Evolutionary conservation across 495 filamentous ascomycete genomes (phyloP), one percentile per base, ranked within the genome.

Genomic region (Staphylotrichum tortipilum): DNA sequence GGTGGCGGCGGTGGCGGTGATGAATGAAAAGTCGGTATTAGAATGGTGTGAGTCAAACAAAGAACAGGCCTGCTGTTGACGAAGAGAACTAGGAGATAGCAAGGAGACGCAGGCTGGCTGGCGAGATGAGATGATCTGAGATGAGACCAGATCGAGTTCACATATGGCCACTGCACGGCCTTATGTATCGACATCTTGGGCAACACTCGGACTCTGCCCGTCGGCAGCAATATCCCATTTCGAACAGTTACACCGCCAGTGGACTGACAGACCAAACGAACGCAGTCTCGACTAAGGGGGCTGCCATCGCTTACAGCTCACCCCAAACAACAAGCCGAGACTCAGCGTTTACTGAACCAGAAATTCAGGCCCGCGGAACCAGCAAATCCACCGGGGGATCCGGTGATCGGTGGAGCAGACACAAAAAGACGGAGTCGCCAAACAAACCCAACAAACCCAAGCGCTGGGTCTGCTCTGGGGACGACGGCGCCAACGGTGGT

Each of bases 61-160:
- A 31, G 37, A 18, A 26, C n/a, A n/a, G n/a, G n/a, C n/a, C n/a
- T n/a, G n/a, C n/a, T n/a, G n/a, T n/a, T n/a, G n/a, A n/a, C n/a
- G n/a, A n/a, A n/a, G n/a, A n/a, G n/a, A n/a, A n/a, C n/a, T n/a
- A 41, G 38, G 35, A 48, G 41, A 48, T 49, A 34, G 35, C 8
- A 17, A 31, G 6, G 34, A 45, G 42, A 55, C n/a, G n/a, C n/a
- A n/a, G n/a, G n/a, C n/a, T 42, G 22, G 34, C 22, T 28, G 44
- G 28, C 4, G 4, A 18, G 48, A 47, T 44, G 46, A 3, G 40
- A 44, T 31, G 52, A 44, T n/a, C 31, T 21, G 30, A 19, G 43
- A 8, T 30, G 21, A 23, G 8, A 29, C 29, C 21, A 43, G 17
- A 24, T 7, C 6, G 10, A 28, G 26, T 0, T 28, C 6, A 7